Base-by-base conservation (phyloP, 176 grass and related monocot species). In the Areca catechu region DNA sequence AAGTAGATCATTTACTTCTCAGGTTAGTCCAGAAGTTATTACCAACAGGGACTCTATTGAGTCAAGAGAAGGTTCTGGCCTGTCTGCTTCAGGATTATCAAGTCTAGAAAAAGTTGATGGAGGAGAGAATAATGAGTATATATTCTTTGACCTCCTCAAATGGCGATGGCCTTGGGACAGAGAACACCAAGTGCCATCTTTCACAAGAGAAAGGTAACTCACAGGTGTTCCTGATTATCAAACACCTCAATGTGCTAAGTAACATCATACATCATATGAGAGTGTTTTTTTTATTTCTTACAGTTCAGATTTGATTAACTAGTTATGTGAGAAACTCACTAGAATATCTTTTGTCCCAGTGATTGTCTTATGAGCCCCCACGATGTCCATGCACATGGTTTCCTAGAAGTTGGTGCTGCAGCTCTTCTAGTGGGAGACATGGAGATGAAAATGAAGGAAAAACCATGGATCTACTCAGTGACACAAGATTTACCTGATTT, bases 381-480 rank as follows among this genome's bases (percentile, higher is more conserved):
- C 67, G 71, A 88, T 72, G 80, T 84, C 74, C 80, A 64, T 72
- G 77, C 70, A 53, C 76, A 85, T 21, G 67, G 69, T 62, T 80
- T 90, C 60, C 61, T 84, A 60, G 93, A 97, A 80, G 80, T 85
- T 48, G 93, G 93, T 53, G 87, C 93, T 43, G 93, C 93, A 70
- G 80, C 86, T 79, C 83, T 97, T 77, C 71, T 97, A 82, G 70
- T 97, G 63, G 86, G 83, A 37, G 93, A 88, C 74, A 85, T 82
- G 75, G 93, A 88, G 53, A 62, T 70, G 5, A 82, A 71, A 28
- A 76, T 90, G 47, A 88, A 91, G 71, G 84, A 86, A 50, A 83
- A 88, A 59, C 68, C 74, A 30, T 88, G 77, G 77, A 96, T 78
- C 63, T 76, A 82, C 69, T 74, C 75, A 75, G 72, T 76, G 15